Evolutionary conservation across 352 stramenopile species (phyloP).

Genomic region (Albugo laibachii): DNA sequence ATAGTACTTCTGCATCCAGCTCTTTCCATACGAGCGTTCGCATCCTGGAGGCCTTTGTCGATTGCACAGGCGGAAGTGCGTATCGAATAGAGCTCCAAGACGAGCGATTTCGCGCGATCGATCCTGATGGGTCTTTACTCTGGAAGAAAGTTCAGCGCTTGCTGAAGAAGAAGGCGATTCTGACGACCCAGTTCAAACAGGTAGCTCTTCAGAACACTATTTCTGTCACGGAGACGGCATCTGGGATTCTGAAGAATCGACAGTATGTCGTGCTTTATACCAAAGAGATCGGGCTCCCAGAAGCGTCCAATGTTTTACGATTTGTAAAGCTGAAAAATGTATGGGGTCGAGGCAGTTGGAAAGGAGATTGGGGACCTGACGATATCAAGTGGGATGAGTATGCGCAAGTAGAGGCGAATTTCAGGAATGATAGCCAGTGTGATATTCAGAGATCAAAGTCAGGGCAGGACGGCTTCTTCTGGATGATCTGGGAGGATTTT

Average conservation of each 20-base stretch:
- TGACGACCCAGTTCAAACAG: conserved; percentile 49
- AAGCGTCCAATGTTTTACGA: conserved; percentile 13
- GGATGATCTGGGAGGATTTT: conserved; percentile 65
- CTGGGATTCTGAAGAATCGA: conserved; percentile 53
- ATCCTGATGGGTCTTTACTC: conserved; percentile 14
- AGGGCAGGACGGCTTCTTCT: conserved; percentile 59
- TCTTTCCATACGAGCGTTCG: conserved; percentile 21
- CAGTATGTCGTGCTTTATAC: conserved; percentile 54
- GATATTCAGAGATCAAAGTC: conserved; percentile 30
- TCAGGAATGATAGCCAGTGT: conserved; percentile 31
- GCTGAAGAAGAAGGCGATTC: conserved; percentile 28
- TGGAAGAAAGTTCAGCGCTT: conserved; percentile 57
- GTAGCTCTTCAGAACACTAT: conserved; percentile 28
- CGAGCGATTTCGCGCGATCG: conserved; percentile 12
- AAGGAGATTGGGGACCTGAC: conserved; percentile 65
- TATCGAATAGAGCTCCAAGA: conserved; percentile 49
- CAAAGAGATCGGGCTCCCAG: conserved; percentile 22
- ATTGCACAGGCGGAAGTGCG: conserved; percentile 73
- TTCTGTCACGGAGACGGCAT: conserved; percentile 20
- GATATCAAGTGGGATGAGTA: conserved; percentile 74
- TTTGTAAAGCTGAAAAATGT: conserved; percentile 71
- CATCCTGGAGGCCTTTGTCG: conserved; percentile 70
- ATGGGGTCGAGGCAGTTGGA: conserved; percentile 61
- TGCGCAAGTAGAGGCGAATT: conserved; percentile 38
- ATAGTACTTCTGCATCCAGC: too few species aligned